Evolutionary conservation across 2,329 filamentous ascomycete genomes (phyloP), one percentile per base, ranked within the genome.

Genomic region (Epicoccum nigrum): DNA sequence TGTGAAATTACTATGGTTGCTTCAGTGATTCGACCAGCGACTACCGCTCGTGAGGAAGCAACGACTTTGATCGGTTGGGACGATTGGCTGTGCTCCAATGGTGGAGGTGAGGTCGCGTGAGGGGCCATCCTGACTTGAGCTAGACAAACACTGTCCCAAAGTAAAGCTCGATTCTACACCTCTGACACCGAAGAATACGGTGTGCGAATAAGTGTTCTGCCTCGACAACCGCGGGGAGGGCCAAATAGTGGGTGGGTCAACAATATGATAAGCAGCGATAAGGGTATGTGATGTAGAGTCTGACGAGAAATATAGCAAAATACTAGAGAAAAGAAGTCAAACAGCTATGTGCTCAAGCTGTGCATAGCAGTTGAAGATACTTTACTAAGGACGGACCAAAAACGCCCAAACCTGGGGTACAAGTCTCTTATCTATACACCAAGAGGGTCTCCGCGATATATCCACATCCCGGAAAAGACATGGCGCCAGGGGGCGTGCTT

Each of bases 1-100:
- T 85, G 83, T 2, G 90, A 96, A 62, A 97, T 79, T 48, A 88
- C 81, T 52, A 99, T 85, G 11, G 92, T 96, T 51, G 91, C 93
- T 16, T 92, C 86, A 2, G 88, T 91, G 37, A 96, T 76, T 34
- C 84, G 81, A 51, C 88, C 86, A 37, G 87, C 88, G 63, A 97
- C 80, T 42, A 97, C 86, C 50, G 90, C 90, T 64, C 92, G 85
- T 20, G 87, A 89, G 1, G 94, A 97, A 51, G 88, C 88, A 51
- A 97, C 81, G 51, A 97, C 90, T 34, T 85, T 86, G 64, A 92
- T 82, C 15, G 79, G 77, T 45, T 77, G 66, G 17, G 54, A 15
- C 16, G 66, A 59, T 27, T 59, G 61, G 48, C 63, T 64, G 38
- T 70, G 67, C 32, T 64, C 48, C 43, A 55, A 48, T 2, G 68